phyloP scores from a whole-genome alignment of 106 monocot species.

The Gastrodia elata region DNA sequence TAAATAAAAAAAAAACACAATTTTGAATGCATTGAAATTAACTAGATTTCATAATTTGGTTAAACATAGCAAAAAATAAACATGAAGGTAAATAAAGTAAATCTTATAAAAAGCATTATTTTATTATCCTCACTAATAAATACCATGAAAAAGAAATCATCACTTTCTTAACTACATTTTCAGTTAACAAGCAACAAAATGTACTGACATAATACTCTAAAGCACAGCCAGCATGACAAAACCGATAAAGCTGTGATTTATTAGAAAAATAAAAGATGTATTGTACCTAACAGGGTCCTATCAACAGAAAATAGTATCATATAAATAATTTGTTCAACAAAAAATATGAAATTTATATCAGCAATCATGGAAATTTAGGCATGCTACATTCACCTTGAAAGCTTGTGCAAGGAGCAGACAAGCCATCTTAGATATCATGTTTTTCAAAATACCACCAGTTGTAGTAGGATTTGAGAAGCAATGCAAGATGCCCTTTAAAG shows the following conservation, averaged over 20 bases:
- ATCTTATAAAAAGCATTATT: not conserved
- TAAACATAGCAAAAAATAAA: not conserved
- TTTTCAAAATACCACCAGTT: not conserved
- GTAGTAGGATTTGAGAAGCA: constrained; percentile 5
- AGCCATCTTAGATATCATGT: constrained; percentile 2
- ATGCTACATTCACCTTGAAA: not conserved
- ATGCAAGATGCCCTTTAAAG: constrained; percentile 9
- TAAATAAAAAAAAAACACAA: not conserved
- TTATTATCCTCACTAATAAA: not conserved
- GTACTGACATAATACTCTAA: not conserved
- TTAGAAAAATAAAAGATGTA: not conserved
- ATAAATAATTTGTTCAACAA: not conserved
- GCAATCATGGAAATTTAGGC: not conserved
- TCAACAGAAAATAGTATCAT: not conserved
- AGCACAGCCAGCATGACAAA: not conserved
- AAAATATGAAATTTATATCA: not conserved
- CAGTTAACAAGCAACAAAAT: not conserved
- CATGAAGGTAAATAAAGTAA: not conserved
- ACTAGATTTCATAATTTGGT: not conserved
- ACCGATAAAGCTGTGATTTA: not conserved
- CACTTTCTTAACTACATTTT: not conserved
- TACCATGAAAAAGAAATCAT: not conserved
- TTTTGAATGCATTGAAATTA: not conserved
- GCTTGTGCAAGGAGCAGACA: not conserved
- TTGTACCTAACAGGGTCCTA: not conserved